Base-by-base conservation (phyloP, 768 basidiomycete species). In the Pleurotus cornucopiae region DNA sequence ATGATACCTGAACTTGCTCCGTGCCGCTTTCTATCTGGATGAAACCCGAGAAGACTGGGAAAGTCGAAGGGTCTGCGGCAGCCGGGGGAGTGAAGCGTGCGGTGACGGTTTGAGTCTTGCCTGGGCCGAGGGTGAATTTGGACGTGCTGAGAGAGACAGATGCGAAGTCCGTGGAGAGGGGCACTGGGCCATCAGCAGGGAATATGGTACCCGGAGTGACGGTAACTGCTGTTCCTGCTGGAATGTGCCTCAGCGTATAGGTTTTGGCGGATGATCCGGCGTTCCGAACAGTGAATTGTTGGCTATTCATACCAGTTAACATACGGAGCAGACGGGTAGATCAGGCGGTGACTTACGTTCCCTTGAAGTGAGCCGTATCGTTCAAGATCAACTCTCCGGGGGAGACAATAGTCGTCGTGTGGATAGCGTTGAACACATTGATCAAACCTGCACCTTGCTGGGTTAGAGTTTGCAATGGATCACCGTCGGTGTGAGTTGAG, bases 371-470 rank as follows among this genome's bases (percentile, higher is more conserved):
- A 6, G 79, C 75, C 3, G 85, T 87, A 64, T 87, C 86, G 59
- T 89, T 88, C 40, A 86, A 67, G 38, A 81, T 60, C n/a, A 88
- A 69, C 62, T 85, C 78, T 12, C 77, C 74, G 4, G 83, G 84
- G 4, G 78, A 75, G 23, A 88, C 67, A 39, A 80, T 63, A 3
- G 83, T 78, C 0, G 73, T 76, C 4, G 78, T 69, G 51, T 79
- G 74, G 46, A 87, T 71, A 0, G 86, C 85, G 54, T 79, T 74
- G 65, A 76, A 82, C 11, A 82, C 80, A 57, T 87, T 72, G 54
- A 87, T 70, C 47, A 85, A 62, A 11, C 83, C 83, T 9, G 80
- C 76, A 43, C 83, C 83, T 60, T 81, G 80, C 56, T 80, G 77
- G 0, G 79, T 73, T 6, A 76, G 67, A 13, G 79, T 82, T 60